These are phyloP conservation scores for Tuber magnatum DNA, from an alignment of 495 filamentous ascomycete genomes.

Conservation along the genomic window DNA sequence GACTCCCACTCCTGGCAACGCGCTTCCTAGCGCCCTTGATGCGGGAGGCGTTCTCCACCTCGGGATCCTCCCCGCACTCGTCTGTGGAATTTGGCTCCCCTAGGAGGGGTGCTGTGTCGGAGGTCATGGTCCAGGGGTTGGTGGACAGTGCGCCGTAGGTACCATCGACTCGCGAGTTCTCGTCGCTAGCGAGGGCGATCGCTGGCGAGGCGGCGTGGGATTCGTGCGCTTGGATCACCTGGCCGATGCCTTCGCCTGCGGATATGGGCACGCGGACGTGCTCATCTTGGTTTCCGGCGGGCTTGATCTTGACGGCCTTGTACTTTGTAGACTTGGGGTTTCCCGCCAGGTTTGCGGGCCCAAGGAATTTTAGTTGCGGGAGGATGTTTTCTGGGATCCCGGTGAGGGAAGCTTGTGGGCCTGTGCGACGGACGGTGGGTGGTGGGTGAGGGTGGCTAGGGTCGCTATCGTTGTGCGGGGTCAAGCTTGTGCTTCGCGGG, in stretches of 20 bases:
- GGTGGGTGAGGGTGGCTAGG: conserved; percentile 52
- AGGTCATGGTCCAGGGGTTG: background rate
- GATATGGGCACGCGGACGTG: background rate
- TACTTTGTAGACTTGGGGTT: conserved; percentile 78
- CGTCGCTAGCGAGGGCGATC: background rate
- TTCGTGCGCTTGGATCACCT: background rate
- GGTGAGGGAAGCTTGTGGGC: conserved; percentile 45
- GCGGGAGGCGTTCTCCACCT: conserved; percentile 1
- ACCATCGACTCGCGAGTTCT: background rate
- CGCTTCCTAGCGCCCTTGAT: conserved; percentile 10
- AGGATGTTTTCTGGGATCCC: conserved; percentile 59
- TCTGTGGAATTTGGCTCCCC: background rate
- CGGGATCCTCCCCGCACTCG: background rate
- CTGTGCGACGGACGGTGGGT: conserved; percentile 49
- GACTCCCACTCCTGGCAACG: conserved; percentile 37
- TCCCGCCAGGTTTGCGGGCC: conserved; percentile 83
- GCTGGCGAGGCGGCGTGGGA: background rate
- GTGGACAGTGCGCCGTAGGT: background rate
- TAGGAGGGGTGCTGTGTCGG: background rate
- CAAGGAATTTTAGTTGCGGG: conserved; percentile 81
- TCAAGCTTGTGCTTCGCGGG: conserved; percentile 16
- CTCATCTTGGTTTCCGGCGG: conserved; percentile 8
- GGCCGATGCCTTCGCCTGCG: background rate
- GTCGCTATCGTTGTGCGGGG: conserved; percentile 29
- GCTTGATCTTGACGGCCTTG: conserved; percentile 67